A percentile compares a stretch with the other conserved stretches of the same genome.
Evolutionary conservation across 345 rosid genomes (phyloP).

Genomic region (Clarkia xantiana): DNA sequence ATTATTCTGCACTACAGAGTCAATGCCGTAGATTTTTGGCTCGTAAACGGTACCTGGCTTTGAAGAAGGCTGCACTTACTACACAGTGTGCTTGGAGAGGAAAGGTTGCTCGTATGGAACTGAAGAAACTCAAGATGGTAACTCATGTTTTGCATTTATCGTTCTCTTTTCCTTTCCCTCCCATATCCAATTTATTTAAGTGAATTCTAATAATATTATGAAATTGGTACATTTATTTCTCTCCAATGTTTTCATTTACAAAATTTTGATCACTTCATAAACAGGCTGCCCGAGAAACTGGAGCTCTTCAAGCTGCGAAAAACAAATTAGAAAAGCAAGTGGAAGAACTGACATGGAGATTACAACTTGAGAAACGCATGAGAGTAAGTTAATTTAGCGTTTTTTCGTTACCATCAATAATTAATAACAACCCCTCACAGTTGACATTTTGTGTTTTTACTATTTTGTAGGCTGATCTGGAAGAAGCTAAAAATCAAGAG

Average conservation of each 20-base stretch:
- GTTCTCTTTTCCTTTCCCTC: no score
- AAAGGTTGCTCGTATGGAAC: constrained; percentile 8
- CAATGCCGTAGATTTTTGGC: constrained; percentile 65
- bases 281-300: constrained; percentile 96
- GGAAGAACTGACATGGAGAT: constrained; percentile 94
- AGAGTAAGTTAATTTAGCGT: constrained; percentile 32
- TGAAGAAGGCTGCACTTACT: constrained; percentile 29
- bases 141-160: background rate
- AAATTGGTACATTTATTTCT: no score
- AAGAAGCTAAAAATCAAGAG: constrained; percentile 87
- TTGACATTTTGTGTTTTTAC: background rate
- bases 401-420: background rate
- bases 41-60: constrained; percentile 32
- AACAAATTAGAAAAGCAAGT: constrained; percentile 95
- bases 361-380: constrained; percentile 92
- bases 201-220: no score
- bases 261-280: constrained; percentile 2
- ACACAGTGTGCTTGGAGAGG: constrained; percentile 9
- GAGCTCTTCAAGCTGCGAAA: constrained; percentile 97
- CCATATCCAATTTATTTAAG: no score
- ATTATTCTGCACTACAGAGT: constrained; percentile 26
- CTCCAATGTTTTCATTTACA: no score
- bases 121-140: constrained; percentile 7
- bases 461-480: constrained; percentile 58
- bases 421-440: background rate